Percentiles rank a stretch among this genome's conserved stretches.
Conservation (phyloP, 345 rosid genomes). For the Boechera stricta region DNA sequence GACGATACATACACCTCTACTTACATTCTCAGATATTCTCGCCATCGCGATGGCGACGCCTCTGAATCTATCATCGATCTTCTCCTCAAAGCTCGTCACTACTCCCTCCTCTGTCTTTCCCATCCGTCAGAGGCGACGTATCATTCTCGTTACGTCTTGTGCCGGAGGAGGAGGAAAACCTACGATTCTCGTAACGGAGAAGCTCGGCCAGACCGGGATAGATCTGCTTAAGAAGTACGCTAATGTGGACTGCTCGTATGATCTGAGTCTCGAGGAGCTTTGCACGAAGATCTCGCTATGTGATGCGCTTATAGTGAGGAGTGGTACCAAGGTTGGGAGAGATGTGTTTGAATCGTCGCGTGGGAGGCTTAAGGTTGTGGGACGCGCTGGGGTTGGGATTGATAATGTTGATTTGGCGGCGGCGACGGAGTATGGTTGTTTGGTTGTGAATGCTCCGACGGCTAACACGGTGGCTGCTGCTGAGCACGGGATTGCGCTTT, state of each 20-base stretch:
- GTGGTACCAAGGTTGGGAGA: conserved; percentile 58
- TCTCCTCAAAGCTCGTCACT: conserved; percentile 48
- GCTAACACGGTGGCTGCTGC: conserved; percentile 66
- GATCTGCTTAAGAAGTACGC: conserved; percentile 49
- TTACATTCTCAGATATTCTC: conserved; percentile 25
- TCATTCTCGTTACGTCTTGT: conserved; percentile 43
- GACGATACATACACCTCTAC: conserved; percentile 41
- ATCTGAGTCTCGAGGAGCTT: conserved; percentile 58
- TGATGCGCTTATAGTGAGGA: conserved; percentile 62
- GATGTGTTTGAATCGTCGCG: conserved; percentile 60
- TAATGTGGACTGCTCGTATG: conserved; percentile 61
- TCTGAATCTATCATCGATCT: conserved; percentile 45
- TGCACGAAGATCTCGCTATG: conserved; percentile 64
- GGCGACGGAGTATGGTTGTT: conserved; percentile 65
- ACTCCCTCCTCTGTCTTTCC: conserved; percentile 46
- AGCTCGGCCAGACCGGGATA: conserved; percentile 57
- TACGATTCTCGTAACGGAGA: conserved; percentile 60
- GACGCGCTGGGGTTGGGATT: conserved; percentile 66
- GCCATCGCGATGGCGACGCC: conserved; percentile 38
- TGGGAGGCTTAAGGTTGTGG: conserved; percentile 63
- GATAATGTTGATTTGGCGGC: conserved; percentile 64
- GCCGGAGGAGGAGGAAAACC: conserved; percentile 53
- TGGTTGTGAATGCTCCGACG: conserved; percentile 62
- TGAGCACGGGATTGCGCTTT: conserved; percentile 60
- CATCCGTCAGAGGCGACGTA: conserved; percentile 31